Percentiles rank a stretch among this genome's conserved stretches.
These are phyloP conservation scores for Castanopsis chinensis DNA, from an alignment of 306 rosid species.

Conservation along the genomic window DNA sequence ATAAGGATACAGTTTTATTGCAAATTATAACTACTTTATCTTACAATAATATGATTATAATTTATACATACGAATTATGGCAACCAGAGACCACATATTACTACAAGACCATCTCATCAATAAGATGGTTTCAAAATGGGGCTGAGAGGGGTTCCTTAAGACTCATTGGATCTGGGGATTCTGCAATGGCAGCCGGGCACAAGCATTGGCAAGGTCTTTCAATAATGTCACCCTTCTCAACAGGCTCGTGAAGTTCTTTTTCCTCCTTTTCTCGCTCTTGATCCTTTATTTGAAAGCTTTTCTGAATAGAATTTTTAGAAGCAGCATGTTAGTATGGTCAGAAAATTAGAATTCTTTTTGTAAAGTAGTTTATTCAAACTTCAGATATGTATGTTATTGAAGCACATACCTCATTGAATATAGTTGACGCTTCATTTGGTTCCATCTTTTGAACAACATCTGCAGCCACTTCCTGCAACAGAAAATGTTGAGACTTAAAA, in stretches of 20 bases:
- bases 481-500: neutral
- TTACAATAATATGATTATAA: neutral
- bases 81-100: neutral
- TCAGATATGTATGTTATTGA: neutral
- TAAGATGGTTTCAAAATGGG: constrained; percentile 52
- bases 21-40: neutral
- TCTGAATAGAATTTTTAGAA: constrained; percentile 26
- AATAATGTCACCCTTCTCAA: constrained; percentile 16
- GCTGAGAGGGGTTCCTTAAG: constrained; percentile 67
- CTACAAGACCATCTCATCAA: neutral
- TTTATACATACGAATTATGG: neutral
- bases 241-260: constrained; percentile 1
- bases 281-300: constrained; percentile 29
- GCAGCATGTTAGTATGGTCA: neutral
- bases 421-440: constrained; percentile 51
- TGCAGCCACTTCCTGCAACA: constrained; percentile 75
- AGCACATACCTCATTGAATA: constrained; percentile 50
- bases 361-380: neutral
- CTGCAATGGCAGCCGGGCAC: neutral
- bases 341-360: no score
- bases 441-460: constrained; percentile 59
- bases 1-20: neutral
- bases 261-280: neutral
- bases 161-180: constrained; percentile 16
- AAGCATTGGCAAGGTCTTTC: constrained; percentile 43